Conservation (phyloP, 768 basidiomycete species). For the Trametes elegans region DNA sequence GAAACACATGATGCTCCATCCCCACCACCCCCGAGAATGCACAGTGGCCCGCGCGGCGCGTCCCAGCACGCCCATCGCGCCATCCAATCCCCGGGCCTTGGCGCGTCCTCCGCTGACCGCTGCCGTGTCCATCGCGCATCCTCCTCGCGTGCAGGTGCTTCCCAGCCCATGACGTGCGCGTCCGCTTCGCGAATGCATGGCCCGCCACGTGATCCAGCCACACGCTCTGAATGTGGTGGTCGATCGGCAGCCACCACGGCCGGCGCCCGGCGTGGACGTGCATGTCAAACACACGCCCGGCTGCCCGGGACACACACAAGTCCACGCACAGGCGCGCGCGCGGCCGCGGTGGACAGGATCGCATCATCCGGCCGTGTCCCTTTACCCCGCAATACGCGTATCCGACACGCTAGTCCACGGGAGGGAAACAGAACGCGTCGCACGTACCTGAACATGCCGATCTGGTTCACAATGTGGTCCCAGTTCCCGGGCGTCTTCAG, state of each 20-base stretch:
- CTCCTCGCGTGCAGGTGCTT: background rate
- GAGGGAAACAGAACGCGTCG: background rate
- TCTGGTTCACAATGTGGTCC: conserved; percentile 95
- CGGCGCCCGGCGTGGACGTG: background rate
- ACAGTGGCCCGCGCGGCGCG: background rate
- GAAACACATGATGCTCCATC: conserved; percentile 14
- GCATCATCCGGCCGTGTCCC: background rate
- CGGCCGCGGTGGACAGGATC: background rate
- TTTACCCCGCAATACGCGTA: background rate
- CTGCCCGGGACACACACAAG: conserved; percentile 4
- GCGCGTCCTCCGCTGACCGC: background rate
- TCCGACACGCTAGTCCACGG: background rate
- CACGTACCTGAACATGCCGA: conserved; percentile 93
- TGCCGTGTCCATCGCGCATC: background rate
- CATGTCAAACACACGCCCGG: background rate
- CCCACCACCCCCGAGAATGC: background rate
- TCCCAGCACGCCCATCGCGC: background rate
- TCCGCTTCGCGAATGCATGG: background rate
- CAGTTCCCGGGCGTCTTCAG: conserved; percentile 88
- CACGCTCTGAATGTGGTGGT: background rate
- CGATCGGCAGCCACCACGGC: background rate
- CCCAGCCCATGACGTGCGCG: background rate
- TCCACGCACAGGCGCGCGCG: conserved; percentile 14
- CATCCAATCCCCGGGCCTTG: too few species aligned
- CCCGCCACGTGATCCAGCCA: conserved; percentile 8